Evolutionary conservation across 331 rosid species (phyloP).

Genomic region (Malus hybrid): DNA sequence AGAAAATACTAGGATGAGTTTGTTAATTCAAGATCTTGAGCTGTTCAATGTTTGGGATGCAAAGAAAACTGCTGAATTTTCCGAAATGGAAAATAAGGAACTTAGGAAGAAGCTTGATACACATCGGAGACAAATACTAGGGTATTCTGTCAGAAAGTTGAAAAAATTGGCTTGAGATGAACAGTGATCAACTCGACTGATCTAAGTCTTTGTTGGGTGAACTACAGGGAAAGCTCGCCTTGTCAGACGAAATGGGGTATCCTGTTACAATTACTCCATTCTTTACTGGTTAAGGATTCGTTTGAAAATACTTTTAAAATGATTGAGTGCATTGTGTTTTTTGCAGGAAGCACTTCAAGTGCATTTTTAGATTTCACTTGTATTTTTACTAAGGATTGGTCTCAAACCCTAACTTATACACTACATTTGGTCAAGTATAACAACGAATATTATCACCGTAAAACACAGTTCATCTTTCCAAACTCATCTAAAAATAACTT

Average conservation of each 20-base stretch:
- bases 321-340: too few relatives aligned
- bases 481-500: background rate
- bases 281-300: background rate
- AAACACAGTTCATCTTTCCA: background rate
- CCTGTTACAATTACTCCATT: conserved; percentile 15
- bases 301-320: too few relatives aligned
- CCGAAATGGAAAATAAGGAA: conserved; percentile 50
- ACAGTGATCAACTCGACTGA: conserved; percentile 14
- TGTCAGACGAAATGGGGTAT: conserved; percentile 43
- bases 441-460: background rate
- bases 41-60: conserved; percentile 33
- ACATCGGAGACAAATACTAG: conserved; percentile 30
- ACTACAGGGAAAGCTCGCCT: conserved; percentile 18
- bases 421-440: background rate
- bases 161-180: conserved; percentile 46
- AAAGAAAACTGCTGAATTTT: conserved; percentile 24
- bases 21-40: conserved; percentile 48
- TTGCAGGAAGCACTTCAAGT: too few relatives aligned
- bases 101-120: conserved; percentile 43
- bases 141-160: conserved; percentile 47
- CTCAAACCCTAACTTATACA: background rate
- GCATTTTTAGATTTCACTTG: too few relatives aligned
- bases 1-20: conserved; percentile 45
- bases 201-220: conserved; percentile 15
- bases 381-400: too few relatives aligned